A percentile compares a stretch with the other conserved stretches of the same genome.
Conservation (phyloP, 257 asterid species). For the Solanum paucissectum region DNA sequence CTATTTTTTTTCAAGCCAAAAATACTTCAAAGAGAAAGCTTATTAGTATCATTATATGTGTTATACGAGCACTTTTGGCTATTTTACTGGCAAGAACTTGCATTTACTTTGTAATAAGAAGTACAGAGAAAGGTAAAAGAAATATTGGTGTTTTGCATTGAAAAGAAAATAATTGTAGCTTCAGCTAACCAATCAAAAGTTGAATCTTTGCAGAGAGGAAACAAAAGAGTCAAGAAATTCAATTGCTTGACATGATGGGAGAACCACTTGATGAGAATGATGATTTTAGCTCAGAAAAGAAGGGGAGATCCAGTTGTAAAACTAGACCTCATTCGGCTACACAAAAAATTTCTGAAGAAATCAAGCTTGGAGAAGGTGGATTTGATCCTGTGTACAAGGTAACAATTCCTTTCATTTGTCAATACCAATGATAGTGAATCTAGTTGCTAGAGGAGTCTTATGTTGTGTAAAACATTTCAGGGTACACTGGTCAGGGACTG, state of each 20-base stretch:
- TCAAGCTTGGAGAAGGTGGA: constrained; percentile 4
- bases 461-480: not conserved
- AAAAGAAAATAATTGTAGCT: not conserved
- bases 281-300: not conserved
- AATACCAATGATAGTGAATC: not conserved
- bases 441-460: not conserved
- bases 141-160: not conserved
- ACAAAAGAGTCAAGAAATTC: not conserved
- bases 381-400: not conserved
- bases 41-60: not conserved
- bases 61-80: not conserved
- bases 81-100: not conserved
- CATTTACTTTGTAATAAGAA: not conserved
- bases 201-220: not conserved
- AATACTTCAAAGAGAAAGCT: not conserved
- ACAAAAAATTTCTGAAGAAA: not conserved
- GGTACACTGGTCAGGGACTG: not conserved
- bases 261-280: not conserved
- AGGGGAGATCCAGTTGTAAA: not conserved
- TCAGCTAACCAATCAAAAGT: not conserved
- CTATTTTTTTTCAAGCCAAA: not conserved
- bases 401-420: not conserved
- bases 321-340: not conserved
- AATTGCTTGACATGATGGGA: not conserved
- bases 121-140: not conserved